Percentiles rank a stretch among this genome's conserved stretches.
Conservation (phyloP, 2,329 filamentous ascomycete species). For the Aspergillus awamori region DNA sequence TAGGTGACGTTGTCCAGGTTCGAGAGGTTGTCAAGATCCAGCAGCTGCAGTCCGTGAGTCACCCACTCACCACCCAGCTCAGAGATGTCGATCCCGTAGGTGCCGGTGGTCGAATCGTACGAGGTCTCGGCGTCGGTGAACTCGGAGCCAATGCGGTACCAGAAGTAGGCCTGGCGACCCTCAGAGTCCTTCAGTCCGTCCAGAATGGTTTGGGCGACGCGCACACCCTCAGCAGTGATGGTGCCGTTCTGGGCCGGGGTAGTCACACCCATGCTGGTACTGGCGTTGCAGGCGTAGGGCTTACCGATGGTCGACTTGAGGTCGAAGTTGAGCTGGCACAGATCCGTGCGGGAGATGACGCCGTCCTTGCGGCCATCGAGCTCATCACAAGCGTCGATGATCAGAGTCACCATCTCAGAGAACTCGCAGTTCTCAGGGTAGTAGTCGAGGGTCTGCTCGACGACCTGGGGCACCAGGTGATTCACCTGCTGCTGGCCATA, state of each 20-base stretch:
- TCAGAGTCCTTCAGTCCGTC: slow-evolving; percentile 47
- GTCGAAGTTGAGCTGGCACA: slow-evolving; percentile 53
- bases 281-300: slow-evolving; percentile 48
- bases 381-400: slow-evolving; percentile 58
- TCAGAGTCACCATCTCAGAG: slow-evolving; percentile 50
- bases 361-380: slow-evolving; percentile 60
- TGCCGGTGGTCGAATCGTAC: slow-evolving; percentile 32
- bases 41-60: slow-evolving; percentile 32
- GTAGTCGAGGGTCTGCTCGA: slow-evolving; percentile 48
- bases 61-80: slow-evolving; percentile 45
- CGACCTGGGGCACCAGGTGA: slow-evolving; percentile 43
- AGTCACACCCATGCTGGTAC: slow-evolving; percentile 28
- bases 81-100: slow-evolving; percentile 34
- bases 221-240: slow-evolving; percentile 31
- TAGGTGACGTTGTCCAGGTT: slow-evolving; percentile 56
- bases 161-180: slow-evolving; percentile 47
- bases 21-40: slow-evolving; percentile 42
- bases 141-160: slow-evolving; percentile 33
- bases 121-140: slow-evolving; percentile 30
- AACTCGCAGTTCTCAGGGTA: slow-evolving; percentile 44
- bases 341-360: slow-evolving; percentile 54
- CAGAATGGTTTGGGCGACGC: slow-evolving; percentile 40
- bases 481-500: slow-evolving; percentile 49
- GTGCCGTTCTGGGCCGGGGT: slow-evolving; percentile 37
- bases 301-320: slow-evolving; percentile 50